Base-by-base conservation (phyloP, 495 filamentous ascomycete genomes). In the Penicillium roqueforti region DNA sequence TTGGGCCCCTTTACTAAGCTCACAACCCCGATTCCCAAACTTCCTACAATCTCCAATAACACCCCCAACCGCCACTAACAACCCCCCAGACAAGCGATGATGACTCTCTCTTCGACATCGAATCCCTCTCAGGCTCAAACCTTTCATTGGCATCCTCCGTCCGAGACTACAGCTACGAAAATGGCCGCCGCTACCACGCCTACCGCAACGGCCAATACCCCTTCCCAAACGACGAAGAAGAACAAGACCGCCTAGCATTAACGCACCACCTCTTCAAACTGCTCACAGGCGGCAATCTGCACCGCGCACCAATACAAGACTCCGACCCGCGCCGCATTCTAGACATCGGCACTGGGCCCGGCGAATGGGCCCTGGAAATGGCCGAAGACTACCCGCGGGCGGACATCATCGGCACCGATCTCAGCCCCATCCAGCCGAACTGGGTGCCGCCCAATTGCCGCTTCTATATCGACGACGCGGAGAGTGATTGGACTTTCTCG, bases 161-260 rank as follows among this genome's bases (percentile, higher is more conserved):
- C 13, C 67, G 66, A 19, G 70, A 75, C 43, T 83, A 74, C 62
- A 69, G 66, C 57, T 79, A 80, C 54, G 77, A 84, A 60, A 84
- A 84, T 55, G 83, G 83, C 53, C 76, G 83, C 37, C 82, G 82
- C 29, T 85, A 85, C 53, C 81, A 85, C 59, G 73, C 80, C 41
- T 84, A 81, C 61, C 72, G 76, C 18, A 71, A 75, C 57, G 63
- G 60, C 68, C 79, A 80, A 47, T 87, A 86, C 49, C 70, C 72
- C 25, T 78, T 80, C 36, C 84, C 84, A 28, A 87, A 86, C 59
- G 83, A 87, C 58, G 62, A 76, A 22, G 60, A 71, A 41, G 83
- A 87, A 58, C 76, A 78, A 55, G 87, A 89, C 55, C 81, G 88
- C 28, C 81, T 90, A 47, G 82, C 84, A 43, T 70, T 91, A 45